Evolutionary conservation across 2,329 filamentous ascomycete genomes (phyloP).

Genomic region (Ilyonectria robusta): DNA sequence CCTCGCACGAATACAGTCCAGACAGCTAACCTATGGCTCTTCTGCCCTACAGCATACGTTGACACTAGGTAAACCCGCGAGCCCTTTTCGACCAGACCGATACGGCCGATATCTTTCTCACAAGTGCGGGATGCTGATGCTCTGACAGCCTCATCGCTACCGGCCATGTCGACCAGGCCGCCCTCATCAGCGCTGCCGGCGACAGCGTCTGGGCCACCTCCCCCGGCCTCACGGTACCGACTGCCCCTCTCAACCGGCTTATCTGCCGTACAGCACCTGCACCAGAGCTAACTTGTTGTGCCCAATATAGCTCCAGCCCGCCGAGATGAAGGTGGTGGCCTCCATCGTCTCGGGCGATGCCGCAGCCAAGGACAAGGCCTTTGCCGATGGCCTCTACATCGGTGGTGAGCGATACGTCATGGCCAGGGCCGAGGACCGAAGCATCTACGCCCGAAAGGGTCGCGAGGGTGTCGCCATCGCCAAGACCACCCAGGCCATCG

Average conservation of each 20-base stretch:
- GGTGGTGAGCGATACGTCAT: conserved; percentile 84
- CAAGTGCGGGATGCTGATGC: conserved; percentile 40
- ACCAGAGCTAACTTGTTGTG: conserved; percentile 25
- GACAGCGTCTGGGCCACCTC: conserved; percentile 85
- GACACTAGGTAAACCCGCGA: conserved; percentile 62
- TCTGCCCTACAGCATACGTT: conserved; percentile 60
- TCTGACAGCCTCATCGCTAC: conserved; percentile 80
- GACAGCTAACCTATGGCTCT: conserved; percentile 33
- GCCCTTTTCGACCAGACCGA: conserved; percentile 14
- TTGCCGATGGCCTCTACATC: conserved; percentile 81
- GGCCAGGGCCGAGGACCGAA: conserved; percentile 81
- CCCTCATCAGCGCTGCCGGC: conserved; percentile 85
- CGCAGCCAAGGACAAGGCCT: conserved; percentile 74
- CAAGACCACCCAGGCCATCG: conserved; percentile 90
- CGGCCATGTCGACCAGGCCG: conserved; percentile 85
- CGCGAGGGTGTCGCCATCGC: conserved; percentile 85
- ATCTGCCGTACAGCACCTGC: conserved; percentile 4
- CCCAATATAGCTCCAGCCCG: conserved; percentile 55
- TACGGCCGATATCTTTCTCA: not conserved
- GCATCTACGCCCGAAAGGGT: conserved; percentile 86
- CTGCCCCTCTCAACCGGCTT: conserved; percentile 14
- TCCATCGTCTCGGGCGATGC: conserved; percentile 63
- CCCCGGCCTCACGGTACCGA: conserved; percentile 78
- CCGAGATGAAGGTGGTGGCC: conserved; percentile 72
- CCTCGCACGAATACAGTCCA: conserved; percentile 2